Percentiles rank a stretch among this genome's conserved stretches.
phyloP scores from a whole-genome alignment of 352 stramenopile genomes.

The Globisporangium heterothallicum region DNA sequence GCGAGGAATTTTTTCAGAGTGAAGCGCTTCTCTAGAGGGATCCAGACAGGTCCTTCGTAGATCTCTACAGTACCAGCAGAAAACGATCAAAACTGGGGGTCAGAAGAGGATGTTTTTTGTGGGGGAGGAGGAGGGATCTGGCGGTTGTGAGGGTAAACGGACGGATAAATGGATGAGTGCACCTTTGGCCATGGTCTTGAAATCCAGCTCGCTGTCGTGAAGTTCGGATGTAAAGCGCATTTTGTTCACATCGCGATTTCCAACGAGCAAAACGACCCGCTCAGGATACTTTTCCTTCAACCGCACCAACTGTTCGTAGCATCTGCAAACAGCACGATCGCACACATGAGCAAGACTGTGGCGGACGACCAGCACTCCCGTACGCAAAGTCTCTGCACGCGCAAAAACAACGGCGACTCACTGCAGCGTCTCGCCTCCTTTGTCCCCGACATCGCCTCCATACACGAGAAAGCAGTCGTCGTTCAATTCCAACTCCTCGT shows the following conservation, averaged over 20 bases:
- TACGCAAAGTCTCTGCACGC: no score
- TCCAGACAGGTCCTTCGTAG: constrained; percentile 59
- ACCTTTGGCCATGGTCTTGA: constrained; percentile 58
- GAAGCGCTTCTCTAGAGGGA: constrained; percentile 46
- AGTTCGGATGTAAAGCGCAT: constrained; percentile 85
- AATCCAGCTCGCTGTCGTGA: constrained; percentile 60
- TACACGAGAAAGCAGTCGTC: constrained; percentile 86
- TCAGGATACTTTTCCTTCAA: constrained; percentile 86
- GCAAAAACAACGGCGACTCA: constrained; percentile 3
- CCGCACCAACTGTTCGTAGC: constrained; percentile 76
- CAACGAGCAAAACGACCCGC: constrained; percentile 88
- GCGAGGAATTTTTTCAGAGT: constrained; percentile 47
- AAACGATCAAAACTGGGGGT: not conserved
- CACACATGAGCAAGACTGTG: no score
- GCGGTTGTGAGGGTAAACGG: not conserved
- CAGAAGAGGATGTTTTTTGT: no score
- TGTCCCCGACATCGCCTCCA: constrained; percentile 89
- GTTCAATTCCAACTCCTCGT: constrained; percentile 46
- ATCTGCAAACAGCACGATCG: no score
- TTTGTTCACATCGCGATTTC: constrained; percentile 94
- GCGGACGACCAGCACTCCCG: no score
- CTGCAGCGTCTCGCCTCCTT: constrained; percentile 85
- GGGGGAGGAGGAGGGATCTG: no score
- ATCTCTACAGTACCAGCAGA: constrained; percentile 41
- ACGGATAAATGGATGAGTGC: no score